phyloP scores from a whole-genome alignment of 1,139 yeast species.

The Geotrichum restrictum region DNA sequence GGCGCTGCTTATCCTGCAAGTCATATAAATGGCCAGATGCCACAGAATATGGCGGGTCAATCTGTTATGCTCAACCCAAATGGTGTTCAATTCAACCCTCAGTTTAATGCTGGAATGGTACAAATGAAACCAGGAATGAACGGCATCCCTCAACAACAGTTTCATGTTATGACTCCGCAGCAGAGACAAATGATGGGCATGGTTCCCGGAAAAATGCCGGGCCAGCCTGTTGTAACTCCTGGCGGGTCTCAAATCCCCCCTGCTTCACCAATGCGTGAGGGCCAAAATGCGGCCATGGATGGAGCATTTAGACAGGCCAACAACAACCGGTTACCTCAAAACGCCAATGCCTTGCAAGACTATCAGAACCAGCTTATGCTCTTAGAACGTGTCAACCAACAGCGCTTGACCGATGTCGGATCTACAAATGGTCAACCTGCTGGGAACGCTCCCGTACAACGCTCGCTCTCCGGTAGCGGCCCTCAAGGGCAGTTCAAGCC shows the following conservation, averaged over 20 bases:
- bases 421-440: slow-evolving; percentile 27
- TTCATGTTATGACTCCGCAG: slow-evolving; percentile 12
- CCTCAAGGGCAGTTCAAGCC: slow-evolving; percentile 21
- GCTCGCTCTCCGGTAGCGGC: slow-evolving; percentile 16
- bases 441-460: slow-evolving; percentile 17
- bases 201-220: slow-evolving; percentile 10
- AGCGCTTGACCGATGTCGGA: slow-evolving; percentile 45
- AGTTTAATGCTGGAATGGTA: slow-evolving; percentile 15
- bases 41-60: slow-evolving; percentile 19
- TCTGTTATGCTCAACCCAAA: slow-evolving; percentile 15
- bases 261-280: slow-evolving; percentile 1
- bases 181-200: slow-evolving; percentile 14
- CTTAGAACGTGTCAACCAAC: slow-evolving; percentile 67
- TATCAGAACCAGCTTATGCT: slow-evolving; percentile 73
- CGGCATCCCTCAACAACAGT: slow-evolving; percentile 10
- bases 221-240: slow-evolving; percentile 14
- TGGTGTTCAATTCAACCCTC: slow-evolving; percentile 18
- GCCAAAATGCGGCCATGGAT: neutral
- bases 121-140: slow-evolving; percentile 11
- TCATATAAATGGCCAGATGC: slow-evolving; percentile 8
- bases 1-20: slow-evolving; percentile 30
- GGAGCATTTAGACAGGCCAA: slow-evolving; percentile 15
- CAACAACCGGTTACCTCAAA: slow-evolving; percentile 26
- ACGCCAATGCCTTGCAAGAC: slow-evolving; percentile 53
- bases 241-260: slow-evolving; percentile 17